Percentiles rank a stretch among this genome's conserved stretches.
Evolutionary conservation across 192 early-diverging fungal genomes (phyloP).

Genomic region (Podila minutissima): DNA sequence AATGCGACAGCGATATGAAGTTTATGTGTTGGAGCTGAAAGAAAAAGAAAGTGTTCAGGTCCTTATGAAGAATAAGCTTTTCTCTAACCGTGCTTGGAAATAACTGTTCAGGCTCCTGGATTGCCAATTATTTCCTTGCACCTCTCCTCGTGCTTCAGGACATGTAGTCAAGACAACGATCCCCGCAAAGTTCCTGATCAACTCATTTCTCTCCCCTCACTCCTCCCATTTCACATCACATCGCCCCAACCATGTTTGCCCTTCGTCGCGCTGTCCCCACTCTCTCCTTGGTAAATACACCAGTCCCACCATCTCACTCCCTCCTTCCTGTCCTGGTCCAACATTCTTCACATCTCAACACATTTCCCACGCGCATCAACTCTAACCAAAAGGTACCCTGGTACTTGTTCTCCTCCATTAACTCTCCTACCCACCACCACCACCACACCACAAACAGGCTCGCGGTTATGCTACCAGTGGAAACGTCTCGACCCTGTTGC

Average conservation of each 20-base stretch:
- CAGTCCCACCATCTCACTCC: neutral
- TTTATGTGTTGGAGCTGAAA: neutral
- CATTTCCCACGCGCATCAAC: neutral
- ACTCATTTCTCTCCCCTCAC: slow-evolving; percentile 6
- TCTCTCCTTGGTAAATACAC: slow-evolving; percentile 37
- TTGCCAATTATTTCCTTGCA: neutral
- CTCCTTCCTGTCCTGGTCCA: neutral
- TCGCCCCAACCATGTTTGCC: slow-evolving; percentile 24
- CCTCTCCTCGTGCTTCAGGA: slow-evolving; percentile 4
- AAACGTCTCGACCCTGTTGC: slow-evolving; percentile 80
- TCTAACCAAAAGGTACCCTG: neutral
- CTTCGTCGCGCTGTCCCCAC: slow-evolving; percentile 49
- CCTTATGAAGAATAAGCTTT: neutral
- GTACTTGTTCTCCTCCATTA: neutral
- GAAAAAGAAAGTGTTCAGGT: neutral
- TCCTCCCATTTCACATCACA: slow-evolving; percentile 2
- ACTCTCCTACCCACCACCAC: neutral
- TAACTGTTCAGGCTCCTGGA: neutral
- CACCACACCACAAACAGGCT: slow-evolving; percentile 7
- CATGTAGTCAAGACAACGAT: slow-evolving; percentile 11
- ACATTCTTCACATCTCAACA: neutral
- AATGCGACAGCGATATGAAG: neutral
- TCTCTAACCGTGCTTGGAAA: slow-evolving; percentile 1
- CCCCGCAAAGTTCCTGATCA: neutral
- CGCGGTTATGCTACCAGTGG: slow-evolving; percentile 61